Base-by-base conservation (phyloP, 768 basidiomycete genomes). In the Tricholoma sp. region DNA sequence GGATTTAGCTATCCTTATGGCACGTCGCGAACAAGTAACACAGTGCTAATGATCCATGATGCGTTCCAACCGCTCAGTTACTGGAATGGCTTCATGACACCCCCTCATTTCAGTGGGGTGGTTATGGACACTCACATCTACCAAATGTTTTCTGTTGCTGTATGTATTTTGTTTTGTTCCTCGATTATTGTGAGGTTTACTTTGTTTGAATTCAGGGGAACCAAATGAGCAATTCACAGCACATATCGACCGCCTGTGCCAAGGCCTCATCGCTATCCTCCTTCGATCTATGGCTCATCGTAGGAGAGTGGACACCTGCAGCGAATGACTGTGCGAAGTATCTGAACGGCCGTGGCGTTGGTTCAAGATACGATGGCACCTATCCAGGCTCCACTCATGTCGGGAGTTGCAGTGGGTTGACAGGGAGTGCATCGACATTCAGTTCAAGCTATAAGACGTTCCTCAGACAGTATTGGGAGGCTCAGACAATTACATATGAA, bases 231-330 rank as follows among this genome's bases (percentile, higher is more conserved):
- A 61, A 82, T 53, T 64, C 74, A 24, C 70, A 85, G 52, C 89
- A 91, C 63, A 88, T 91, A 37, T 59, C 71, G 47, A 65, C 76
- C 2, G 88, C 86, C 4, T 93, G 91, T 64, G 61, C 61, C 50
- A 67, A 72, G 35, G 75, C 71, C 11, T 70, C 74, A 10, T 63
- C 72, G 0, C 76, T 92, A 5, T 66, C 79, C 0, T 62, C 65
- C 18, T 85, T 83, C 62, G 77, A 82, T 37, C 79, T 94, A 24
- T 93, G 91, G 93, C 78, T 83, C 14, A 76, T 94, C 45, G 91
- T 94, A 22, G 93, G 94, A 41, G 94, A 97, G 73, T 97, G 90
- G 86, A 84, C 88, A 1, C 81, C 89, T 2, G 88, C 88, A 2
- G 72, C 79, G 52, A 92, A 82, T 6, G 91, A 91, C 64, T 91